phyloP scores from a whole-genome alignment of 192 early-diverging fungal genomes.

The Gigaspora rosea region DNA sequence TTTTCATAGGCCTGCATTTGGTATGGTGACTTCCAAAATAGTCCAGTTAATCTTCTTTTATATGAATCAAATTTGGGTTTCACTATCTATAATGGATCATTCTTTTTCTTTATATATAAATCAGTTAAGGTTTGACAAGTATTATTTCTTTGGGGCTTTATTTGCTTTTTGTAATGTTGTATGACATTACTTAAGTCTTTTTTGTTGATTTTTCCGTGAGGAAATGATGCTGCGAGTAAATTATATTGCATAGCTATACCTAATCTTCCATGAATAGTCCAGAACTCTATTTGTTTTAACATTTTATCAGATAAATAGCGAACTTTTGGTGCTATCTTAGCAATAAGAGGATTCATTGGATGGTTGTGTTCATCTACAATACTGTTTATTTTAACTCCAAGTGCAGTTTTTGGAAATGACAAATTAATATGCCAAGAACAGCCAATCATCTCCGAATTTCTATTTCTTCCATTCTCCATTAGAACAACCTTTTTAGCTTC shows the following conservation, averaged over 20 bases:
- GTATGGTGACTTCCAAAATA: background rate
- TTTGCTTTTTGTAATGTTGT: background rate
- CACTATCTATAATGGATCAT: background rate
- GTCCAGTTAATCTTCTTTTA: background rate
- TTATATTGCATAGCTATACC: background rate
- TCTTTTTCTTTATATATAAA: background rate
- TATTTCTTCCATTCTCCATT: no score
- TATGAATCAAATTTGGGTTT: background rate
- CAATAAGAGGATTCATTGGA: background rate
- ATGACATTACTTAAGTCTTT: background rate
- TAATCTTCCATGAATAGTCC: background rate
- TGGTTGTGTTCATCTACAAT: no score
- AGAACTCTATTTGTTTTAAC: background rate
- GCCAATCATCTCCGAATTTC: no score
- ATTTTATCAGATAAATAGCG: background rate
- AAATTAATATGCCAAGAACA: no score
- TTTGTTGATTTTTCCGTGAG: background rate
- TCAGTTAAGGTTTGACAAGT: background rate
- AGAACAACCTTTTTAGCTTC: no score
- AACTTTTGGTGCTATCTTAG: background rate
- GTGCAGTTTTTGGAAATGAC: no score
- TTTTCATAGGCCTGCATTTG: background rate
- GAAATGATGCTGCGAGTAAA: background rate
- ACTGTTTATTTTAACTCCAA: no score
- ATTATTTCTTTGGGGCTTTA: background rate